phyloP scores from a whole-genome alignment of 2,329 filamentous ascomycete species.

The Paraphaeosphaeria minitans region DNA sequence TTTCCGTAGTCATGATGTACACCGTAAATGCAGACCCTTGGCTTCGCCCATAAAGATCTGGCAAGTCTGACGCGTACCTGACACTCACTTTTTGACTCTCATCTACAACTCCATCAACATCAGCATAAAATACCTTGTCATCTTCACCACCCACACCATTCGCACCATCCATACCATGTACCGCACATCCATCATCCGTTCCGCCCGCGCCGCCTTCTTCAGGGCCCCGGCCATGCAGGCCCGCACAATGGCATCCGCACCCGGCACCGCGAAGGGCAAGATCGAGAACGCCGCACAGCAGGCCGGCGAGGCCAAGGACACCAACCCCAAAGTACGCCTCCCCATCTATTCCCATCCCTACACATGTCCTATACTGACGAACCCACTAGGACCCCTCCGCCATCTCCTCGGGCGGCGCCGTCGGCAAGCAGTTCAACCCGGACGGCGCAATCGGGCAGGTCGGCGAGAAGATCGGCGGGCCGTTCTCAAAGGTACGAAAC shows the following conservation, averaged over 20 bases:
- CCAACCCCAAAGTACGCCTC: constrained; percentile 4
- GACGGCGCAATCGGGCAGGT: constrained; percentile 55
- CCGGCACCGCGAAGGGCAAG: not conserved
- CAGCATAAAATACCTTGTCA: too few species aligned
- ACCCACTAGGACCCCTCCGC: constrained; percentile 24
- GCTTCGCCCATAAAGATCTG: not conserved
- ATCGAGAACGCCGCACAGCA: constrained; percentile 5
- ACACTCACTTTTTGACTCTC: not conserved
- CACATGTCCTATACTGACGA: not conserved
- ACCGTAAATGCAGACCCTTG: not conserved
- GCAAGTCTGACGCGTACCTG: not conserved
- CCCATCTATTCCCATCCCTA: not conserved
- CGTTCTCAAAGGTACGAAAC: constrained; percentile 37
- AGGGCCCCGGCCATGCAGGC: not conserved
- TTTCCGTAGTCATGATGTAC: constrained; percentile 8
- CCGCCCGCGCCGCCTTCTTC: not conserved
- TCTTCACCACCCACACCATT: too few species aligned
- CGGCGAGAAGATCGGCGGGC: constrained; percentile 53
- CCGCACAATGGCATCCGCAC: not conserved
- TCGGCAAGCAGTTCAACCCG: constrained; percentile 58
- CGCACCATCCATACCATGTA: not conserved
- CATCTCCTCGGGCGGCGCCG: constrained; percentile 54
- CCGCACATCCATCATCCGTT: constrained; percentile 2
- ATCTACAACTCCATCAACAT: not conserved
- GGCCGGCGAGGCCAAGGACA: constrained; percentile 6